Percentiles rank a stretch among this genome's conserved stretches.
Evolutionary conservation across 306 rosid genomes (phyloP).

Genomic region (Sphenostylis stenocarpa): DNA sequence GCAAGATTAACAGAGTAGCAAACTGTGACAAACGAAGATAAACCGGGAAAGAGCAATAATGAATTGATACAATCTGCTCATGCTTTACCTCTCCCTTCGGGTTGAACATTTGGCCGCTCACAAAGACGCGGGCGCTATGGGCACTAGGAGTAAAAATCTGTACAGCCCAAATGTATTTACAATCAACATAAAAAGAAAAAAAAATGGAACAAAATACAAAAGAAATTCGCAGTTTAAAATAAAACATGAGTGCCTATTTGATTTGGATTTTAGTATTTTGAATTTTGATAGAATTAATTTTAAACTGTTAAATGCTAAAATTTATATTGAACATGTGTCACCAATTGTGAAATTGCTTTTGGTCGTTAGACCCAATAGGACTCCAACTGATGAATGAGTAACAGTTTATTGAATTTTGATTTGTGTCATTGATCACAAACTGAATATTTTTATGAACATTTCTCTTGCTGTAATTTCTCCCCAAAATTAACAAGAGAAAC

Average conservation of each 20-base stretch:
- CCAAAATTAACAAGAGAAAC: constrained; percentile 2
- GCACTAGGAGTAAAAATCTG: constrained; percentile 68
- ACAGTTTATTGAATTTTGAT: background rate
- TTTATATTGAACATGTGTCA: background rate
- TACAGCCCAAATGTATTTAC: background rate
- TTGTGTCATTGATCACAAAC: constrained; percentile 3
- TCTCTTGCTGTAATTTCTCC: background rate
- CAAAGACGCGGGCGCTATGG: constrained; percentile 66
- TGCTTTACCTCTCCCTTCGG: constrained; percentile 77
- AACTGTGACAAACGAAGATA: constrained; percentile 14
- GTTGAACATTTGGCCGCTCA: constrained; percentile 81
- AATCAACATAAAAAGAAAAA: constrained; percentile 22
- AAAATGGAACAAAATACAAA: background rate
- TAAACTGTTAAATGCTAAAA: background rate
- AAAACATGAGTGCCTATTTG: background rate
- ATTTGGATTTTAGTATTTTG: background rate
- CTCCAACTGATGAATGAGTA: background rate
- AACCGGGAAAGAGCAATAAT: background rate
- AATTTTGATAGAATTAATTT: background rate
- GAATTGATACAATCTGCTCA: background rate
- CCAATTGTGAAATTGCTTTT: background rate
- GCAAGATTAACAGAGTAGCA: constrained; percentile 23
- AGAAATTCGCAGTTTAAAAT: background rate
- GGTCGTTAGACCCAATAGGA: background rate
- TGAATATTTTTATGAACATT: background rate